Conservation (phyloP, 73 alveolate genomes). For the Urostyla sp. region DNA sequence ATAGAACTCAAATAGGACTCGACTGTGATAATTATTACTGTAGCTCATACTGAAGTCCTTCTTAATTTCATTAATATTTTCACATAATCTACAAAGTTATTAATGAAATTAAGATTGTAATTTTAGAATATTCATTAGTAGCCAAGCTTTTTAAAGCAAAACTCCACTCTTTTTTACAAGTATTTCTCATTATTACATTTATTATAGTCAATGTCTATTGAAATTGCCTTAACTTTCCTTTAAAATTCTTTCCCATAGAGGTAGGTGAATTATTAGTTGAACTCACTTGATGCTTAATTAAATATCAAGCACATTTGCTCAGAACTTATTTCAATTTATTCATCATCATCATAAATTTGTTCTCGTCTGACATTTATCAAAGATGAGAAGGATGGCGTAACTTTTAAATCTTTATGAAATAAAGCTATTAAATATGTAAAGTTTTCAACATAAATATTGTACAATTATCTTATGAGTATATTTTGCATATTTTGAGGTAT, state of each 20-base stretch:
- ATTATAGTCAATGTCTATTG: conserved; percentile 18
- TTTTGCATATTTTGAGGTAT: not conserved
- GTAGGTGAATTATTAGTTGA: not conserved
- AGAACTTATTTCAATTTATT: conserved; percentile 1
- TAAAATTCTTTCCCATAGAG: not conserved
- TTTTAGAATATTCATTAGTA: not conserved
- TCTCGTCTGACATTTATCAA: conserved; percentile 22
- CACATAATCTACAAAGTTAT: too few relatives aligned
- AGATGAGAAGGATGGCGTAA: conserved; percentile 15
- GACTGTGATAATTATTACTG: too few relatives aligned
- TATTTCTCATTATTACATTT: not conserved
- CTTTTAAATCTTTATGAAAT: not conserved
- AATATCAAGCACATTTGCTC: conserved; percentile 6
- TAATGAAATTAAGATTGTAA: not conserved
- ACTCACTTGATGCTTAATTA: not conserved
- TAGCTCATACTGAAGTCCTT: too few relatives aligned
- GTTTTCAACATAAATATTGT: not conserved
- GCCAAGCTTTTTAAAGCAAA: not conserved
- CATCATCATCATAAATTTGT: not conserved
- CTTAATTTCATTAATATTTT: too few relatives aligned
- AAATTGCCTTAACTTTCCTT: conserved; percentile 16
- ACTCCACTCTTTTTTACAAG: not conserved
- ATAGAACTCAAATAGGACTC: too few relatives aligned
- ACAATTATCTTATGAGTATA: not conserved
- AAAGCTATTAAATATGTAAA: not conserved